Evolutionary conservation across 768 basidiomycete genomes (phyloP).

Genomic region (Lentinus tigrinus): DNA sequence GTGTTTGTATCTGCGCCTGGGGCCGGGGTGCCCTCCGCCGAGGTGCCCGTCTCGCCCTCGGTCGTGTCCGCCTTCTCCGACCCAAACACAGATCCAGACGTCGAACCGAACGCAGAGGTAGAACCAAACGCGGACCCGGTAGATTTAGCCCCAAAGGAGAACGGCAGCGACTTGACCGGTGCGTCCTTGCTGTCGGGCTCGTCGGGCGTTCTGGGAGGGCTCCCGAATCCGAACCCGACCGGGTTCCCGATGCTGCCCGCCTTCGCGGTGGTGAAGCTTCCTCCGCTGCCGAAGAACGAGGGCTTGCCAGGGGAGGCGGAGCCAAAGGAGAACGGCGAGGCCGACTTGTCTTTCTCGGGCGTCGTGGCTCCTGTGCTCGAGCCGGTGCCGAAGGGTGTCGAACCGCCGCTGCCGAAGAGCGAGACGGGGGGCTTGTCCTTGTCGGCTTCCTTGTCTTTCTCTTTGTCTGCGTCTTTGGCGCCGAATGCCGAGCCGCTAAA

Average conservation of each 20-base stretch:
- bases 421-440: neutral
- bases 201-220: conserved; percentile 32
- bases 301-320: conserved; percentile 17
- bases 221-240: conserved; percentile 60
- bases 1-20: conserved; percentile 4
- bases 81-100: conserved; percentile 5
- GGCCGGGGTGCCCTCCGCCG: conserved; percentile 25
- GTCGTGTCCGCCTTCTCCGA: conserved; percentile 1
- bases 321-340: conserved; percentile 9
- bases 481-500: conserved; percentile 13
- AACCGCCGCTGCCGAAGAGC: neutral
- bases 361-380: conserved; percentile 6
- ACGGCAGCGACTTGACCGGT: conserved; percentile 14
- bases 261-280: conserved; percentile 6
- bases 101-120: neutral
- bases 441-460: conserved; percentile 6
- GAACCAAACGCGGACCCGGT: conserved; percentile 15
- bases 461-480: conserved; percentile 12
- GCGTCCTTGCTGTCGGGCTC: conserved; percentile 10
- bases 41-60: conserved; percentile 21
- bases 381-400: conserved; percentile 14
- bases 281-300: conserved; percentile 24
- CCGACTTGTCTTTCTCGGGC: conserved; percentile 12
- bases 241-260: conserved; percentile 59
- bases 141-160: conserved; percentile 10